These are phyloP conservation scores for Wickerhamiella sorbophila DNA, from an alignment of 805 yeast genomes.

Conservation along the genomic window DNA sequence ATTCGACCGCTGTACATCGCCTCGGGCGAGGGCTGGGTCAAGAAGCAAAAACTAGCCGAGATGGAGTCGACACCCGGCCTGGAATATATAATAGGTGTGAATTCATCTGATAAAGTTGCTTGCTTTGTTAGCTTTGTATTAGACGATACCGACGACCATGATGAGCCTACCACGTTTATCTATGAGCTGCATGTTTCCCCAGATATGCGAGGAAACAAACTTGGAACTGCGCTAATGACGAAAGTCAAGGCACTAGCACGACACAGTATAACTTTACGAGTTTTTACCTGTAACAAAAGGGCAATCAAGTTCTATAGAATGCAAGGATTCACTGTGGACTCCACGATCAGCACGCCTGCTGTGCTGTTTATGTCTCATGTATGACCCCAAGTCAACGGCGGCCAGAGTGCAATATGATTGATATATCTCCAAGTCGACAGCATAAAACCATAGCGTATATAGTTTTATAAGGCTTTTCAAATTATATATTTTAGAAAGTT, in stretches of 20 bases:
- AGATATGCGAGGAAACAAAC: slow-evolving; percentile 12
- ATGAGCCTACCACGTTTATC: slow-evolving; percentile 12
- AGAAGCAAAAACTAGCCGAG: slow-evolving; percentile 16
- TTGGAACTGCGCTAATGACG: slow-evolving; percentile 15
- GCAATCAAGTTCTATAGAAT: slow-evolving; percentile 16
- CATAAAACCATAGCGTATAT: no score
- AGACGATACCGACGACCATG: slow-evolving; percentile 12
- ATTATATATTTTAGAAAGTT: no score
- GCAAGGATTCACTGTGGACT: slow-evolving; percentile 11
- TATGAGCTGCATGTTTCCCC: slow-evolving; percentile 21
- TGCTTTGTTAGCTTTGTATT: slow-evolving; percentile 16
- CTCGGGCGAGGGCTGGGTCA: slow-evolving; percentile 19
- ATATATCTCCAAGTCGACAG: no score
- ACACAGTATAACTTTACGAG: slow-evolving; percentile 14
- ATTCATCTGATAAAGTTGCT: neutral
- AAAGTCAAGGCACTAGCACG: slow-evolving; percentile 6
- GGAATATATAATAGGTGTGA: slow-evolving; percentile 9
- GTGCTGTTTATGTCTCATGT: neutral
- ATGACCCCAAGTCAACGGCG: neutral
- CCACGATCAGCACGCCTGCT: neutral
- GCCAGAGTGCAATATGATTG: neutral
- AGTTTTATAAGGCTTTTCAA: no score
- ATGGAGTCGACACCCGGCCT: slow-evolving; percentile 15
- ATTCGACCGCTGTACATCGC: slow-evolving; percentile 16
- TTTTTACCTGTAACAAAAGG: slow-evolving; percentile 15